Percentiles rank a stretch among this genome's conserved stretches.
Evolutionary conservation across 2,329 filamentous ascomycete species (phyloP).

Genomic region (Seiridium unicorne): DNA sequence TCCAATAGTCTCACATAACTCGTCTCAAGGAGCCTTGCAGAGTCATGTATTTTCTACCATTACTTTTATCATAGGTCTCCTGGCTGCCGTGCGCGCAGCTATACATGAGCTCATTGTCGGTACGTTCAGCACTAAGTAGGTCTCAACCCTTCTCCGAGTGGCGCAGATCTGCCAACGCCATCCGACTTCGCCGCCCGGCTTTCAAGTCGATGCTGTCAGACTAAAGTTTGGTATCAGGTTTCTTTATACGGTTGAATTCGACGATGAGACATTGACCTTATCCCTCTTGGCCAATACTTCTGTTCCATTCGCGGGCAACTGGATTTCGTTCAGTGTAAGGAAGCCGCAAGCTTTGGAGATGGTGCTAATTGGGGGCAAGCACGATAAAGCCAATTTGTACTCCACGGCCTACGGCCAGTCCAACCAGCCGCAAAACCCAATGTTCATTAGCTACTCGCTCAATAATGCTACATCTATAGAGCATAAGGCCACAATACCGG

Average conservation of each 20-base stretch:
- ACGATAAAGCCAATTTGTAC: constrained; percentile 29
- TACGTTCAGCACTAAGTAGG: constrained; percentile 22
- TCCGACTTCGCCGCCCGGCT: no score
- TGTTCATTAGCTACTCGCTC: constrained; percentile 25
- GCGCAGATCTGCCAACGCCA: no score
- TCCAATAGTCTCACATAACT: no score
- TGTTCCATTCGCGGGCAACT: constrained; percentile 20
- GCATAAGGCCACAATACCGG: constrained; percentile 14
- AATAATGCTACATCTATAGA: constrained; percentile 17
- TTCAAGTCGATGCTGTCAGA: no score
- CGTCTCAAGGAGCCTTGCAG: no score
- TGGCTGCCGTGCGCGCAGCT: constrained; percentile 8
- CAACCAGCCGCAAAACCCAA: constrained; percentile 10
- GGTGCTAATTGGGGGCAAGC: constrained; percentile 11
- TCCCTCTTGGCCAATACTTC: constrained; percentile 18
- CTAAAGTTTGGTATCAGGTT: neutral
- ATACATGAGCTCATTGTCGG: constrained; percentile 28
- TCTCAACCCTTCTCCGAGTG: no score
- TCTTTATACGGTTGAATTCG: constrained; percentile 29
- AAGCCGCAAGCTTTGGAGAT: neutral
- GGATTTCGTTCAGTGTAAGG: constrained; percentile 29
- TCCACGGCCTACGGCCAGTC: constrained; percentile 17
- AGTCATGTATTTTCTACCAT: no score
- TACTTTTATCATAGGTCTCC: neutral
- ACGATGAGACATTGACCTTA: constrained; percentile 22